Percentiles rank a stretch among this genome's conserved stretches.
Evolutionary conservation across 768 basidiomycete species (phyloP).

Genomic region (Amanita muscaria): DNA sequence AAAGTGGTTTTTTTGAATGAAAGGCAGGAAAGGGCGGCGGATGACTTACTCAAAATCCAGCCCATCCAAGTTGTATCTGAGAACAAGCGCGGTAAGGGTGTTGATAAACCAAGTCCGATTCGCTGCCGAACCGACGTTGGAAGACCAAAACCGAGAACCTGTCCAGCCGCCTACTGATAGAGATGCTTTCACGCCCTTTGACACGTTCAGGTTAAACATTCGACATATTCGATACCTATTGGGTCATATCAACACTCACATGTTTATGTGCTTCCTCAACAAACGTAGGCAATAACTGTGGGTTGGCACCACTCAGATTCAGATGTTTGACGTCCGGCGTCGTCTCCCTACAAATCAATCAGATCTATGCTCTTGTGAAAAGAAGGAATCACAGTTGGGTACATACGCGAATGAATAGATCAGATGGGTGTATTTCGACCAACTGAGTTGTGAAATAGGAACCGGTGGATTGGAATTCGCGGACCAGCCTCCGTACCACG

Average conservation of each 20-base stretch:
- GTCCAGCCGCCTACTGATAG: no score
- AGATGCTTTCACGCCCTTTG: no score
- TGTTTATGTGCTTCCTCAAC: no score
- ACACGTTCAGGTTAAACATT: no score
- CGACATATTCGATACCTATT: no score
- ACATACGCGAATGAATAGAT: constrained; percentile 69
- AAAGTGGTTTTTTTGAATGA: neutral
- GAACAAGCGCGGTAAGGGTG: no score
- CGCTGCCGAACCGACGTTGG: constrained; percentile 55
- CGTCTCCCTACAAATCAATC: constrained; percentile 23
- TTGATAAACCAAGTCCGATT: constrained; percentile 42
- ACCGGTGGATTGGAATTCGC: no score
- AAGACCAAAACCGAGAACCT: no score
- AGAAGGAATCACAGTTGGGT: neutral
- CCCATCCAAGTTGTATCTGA: constrained; percentile 50
- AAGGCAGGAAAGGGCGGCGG: neutral
- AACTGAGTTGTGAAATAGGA: no score
- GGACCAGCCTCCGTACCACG: no score
- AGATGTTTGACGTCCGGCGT: constrained; percentile 27
- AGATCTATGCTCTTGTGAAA: neutral
- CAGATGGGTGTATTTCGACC: constrained; percentile 59
- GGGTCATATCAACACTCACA: no score
- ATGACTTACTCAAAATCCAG: constrained; percentile 42
- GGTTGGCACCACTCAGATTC: constrained; percentile 42
- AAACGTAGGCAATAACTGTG: no score